phyloP scores from a whole-genome alignment of 1,284 basidiomycete species.

The Sporisorium scitamineum region DNA sequence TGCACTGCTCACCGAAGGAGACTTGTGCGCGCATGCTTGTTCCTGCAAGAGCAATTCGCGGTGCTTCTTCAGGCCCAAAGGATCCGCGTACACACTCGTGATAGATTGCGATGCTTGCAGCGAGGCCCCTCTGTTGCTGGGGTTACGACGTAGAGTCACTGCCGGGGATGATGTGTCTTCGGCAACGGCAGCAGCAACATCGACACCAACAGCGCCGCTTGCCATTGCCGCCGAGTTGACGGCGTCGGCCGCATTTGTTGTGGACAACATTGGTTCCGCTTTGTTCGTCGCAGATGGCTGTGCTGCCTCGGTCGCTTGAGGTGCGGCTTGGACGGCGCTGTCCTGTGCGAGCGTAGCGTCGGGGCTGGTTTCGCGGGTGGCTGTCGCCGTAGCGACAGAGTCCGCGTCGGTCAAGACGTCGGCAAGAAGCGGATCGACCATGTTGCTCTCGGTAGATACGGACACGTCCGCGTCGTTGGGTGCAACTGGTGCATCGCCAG shows the following conservation, averaged over 20 bases:
- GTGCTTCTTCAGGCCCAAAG: constrained; percentile 42
- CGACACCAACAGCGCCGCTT: neutral
- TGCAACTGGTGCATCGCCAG: constrained; percentile 19
- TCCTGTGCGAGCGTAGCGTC: constrained; percentile 15
- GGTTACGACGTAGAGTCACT: constrained; percentile 26
- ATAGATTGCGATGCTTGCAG: constrained; percentile 47
- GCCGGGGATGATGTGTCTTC: constrained; percentile 18
- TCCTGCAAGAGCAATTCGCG: constrained; percentile 31
- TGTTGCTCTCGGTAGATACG: constrained; percentile 9
- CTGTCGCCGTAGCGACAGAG: constrained; percentile 43
- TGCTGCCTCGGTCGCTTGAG: neutral
- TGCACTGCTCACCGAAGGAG: constrained; percentile 35
- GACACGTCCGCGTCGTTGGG: neutral
- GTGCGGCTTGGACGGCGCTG: neutral
- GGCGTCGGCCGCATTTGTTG: neutral
- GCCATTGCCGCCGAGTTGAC: neutral
- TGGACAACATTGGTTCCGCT: neutral
- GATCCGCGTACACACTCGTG: constrained; percentile 34
- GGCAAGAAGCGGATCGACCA: constrained; percentile 25
- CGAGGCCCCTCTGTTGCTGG: constrained; percentile 38
- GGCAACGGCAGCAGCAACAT: neutral
- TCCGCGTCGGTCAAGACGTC: constrained; percentile 42
- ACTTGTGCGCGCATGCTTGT: constrained; percentile 26
- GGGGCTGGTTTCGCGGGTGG: constrained; percentile 37
- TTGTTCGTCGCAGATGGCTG: neutral